Evolutionary conservation across 768 basidiomycete species (phyloP), one percentile per base, ranked within the genome.

Genomic region (Termitomyces sp.): DNA sequence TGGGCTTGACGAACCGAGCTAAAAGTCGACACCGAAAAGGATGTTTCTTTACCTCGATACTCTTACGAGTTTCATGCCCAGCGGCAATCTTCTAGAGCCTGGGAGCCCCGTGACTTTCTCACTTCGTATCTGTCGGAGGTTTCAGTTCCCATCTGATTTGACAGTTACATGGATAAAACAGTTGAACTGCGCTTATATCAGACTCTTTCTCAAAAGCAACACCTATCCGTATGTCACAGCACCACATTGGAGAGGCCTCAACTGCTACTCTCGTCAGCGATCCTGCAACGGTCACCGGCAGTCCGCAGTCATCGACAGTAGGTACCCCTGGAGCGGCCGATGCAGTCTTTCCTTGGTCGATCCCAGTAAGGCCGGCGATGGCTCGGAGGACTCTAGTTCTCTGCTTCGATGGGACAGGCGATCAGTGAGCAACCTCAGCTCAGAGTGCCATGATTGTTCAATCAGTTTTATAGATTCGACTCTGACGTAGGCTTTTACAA

Each of bases 311-410:
- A 32, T 63, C 60, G 16, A 43, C 49, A 1, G 58, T 50, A 33
- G 12, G 8, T 23, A 18, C 28, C 13, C 2, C 20, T 23, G 32
- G 16, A 20, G 18, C 32, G 20, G 6, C 8, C 8, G 9, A 36
- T 52, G 33, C 48, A 33, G 47, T 18, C 3, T 50, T 59, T 36
- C 58, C 58, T 18, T 53, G 18, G 32, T 51, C 55, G 13, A 62
- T 62, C 7, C 61, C 61, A 26, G n/a, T 55, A 20, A 55, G 38
- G 20, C 26, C 51, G 9, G 51, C 26, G 30, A 50, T 18, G 12
- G 23, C 33, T 8, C 75, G 80, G 32, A 74, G 80, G 32, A 74
- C 74, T 1, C 68, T 84, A 18, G 70, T 85, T 16, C 68, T 85
- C 20, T 84, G 81, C 64, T 85, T 85, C 60, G 67, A 68, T 52